Base-by-base conservation (phyloP, 225 moss, liverwort and hornwort genomes). In the Thuidium tamariscinum region DNA sequence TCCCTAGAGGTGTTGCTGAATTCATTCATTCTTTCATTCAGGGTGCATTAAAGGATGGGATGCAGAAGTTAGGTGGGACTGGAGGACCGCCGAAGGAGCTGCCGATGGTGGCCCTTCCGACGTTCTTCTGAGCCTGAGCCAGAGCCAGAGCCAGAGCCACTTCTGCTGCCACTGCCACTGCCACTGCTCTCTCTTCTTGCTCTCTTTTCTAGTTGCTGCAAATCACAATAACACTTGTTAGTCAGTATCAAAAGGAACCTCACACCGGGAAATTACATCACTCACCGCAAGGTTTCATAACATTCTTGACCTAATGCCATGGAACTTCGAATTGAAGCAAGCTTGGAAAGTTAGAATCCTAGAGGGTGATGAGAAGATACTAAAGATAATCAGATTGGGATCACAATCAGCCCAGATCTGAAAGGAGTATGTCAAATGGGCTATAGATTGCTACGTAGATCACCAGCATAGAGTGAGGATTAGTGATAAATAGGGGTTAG, bases 31-130 rank as follows among this genome's bases (percentile, higher is more conserved):
- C 70, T 16, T 88, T 49, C 70, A 44, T 86, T 86, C 86, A 69
- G 39, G 39, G 66, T 73, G 36, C 55, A 26, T 37, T 20, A 3
- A 52, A 51, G 67, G 74, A 71, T 41, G 30, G 57, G n/a, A 51
- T n/a, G 85, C 71, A 70, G 13, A 41, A 16, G 76, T 77, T 73
- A 87, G 36, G 37, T 84, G 59, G 82, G 87, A 72, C 91, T 84
- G 16, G 84, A 91, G 66, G 87, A 87, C 30, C 87, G 89, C 52
- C 72, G 72, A 34, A 44, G 59, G 63, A 77, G 71, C 63, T 69
- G 87, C 79, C 73, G 61, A 83, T 74, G 85, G 30, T 37, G 84
- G 61, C 79, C 75, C 91, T 66, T 91, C 74, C 92, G 86, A 60
- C 87, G 86, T 39, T 88, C 90, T 85, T 88, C 90, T 46, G 85